These are phyloP conservation scores for Curvularia eragrostidis DNA, from an alignment of 2,329 filamentous ascomycete genomes.

Conservation along the genomic window DNA sequence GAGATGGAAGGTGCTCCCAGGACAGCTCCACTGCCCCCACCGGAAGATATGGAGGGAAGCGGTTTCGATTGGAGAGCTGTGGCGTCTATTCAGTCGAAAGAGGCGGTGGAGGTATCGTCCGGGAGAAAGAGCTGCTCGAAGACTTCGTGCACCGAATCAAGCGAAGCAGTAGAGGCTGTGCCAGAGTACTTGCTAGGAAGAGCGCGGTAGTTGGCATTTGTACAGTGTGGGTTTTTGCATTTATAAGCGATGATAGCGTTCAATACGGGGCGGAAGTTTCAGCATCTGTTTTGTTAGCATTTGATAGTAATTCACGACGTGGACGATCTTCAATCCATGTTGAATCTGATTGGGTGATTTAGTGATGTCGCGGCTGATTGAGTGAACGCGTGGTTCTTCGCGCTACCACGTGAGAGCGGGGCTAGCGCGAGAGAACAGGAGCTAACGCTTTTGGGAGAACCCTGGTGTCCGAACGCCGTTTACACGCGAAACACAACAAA, in stretches of 20 bases:
- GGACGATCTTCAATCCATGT: background rate
- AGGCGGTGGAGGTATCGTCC: slow-evolving; percentile 1
- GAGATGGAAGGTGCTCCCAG: slow-evolving; percentile 15
- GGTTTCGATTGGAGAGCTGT: slow-evolving; percentile 8
- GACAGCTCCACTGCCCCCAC: slow-evolving; percentile 8
- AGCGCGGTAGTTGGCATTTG: slow-evolving; percentile 12
- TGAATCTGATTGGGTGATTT: background rate
- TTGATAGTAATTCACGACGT: slow-evolving; percentile 15
- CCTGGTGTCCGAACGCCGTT: slow-evolving; percentile 16
- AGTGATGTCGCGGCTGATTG: background rate
- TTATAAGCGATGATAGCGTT: slow-evolving; percentile 17
- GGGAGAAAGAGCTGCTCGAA: slow-evolving; percentile 16
- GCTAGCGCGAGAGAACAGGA: slow-evolving; percentile 19
- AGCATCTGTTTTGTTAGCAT: slow-evolving; percentile 3
- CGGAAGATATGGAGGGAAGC: slow-evolving; percentile 9
- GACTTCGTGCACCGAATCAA: slow-evolving; percentile 18
- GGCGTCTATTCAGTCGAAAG: slow-evolving; percentile 17
- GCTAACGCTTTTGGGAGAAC: slow-evolving; percentile 8
- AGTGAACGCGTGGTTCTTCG: slow-evolving; percentile 10
- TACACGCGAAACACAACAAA: slow-evolving; percentile 40
- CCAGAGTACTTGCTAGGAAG: slow-evolving; percentile 28
- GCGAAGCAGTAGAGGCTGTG: slow-evolving; percentile 22
- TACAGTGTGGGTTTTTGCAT: slow-evolving; percentile 2
- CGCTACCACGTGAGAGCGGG: slow-evolving; percentile 21
- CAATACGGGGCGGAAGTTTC: slow-evolving; percentile 3